A percentile compares a stretch with the other conserved stretches of the same genome.
Conservation (phyloP, 257 asterid genomes). For the Solanum ossicruentum region DNA sequence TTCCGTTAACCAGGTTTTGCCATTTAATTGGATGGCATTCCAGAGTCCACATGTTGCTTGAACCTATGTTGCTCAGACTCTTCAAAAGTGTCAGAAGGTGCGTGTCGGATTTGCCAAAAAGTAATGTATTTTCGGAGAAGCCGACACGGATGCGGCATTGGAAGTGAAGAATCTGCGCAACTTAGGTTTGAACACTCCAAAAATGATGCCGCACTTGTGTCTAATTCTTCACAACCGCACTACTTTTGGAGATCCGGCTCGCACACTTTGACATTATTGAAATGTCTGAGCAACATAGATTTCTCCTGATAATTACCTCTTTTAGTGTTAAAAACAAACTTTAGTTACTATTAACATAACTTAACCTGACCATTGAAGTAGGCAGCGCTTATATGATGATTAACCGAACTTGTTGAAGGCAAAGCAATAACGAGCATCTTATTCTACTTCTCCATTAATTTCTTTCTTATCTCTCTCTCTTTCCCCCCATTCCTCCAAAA, state of each 20-base stretch:
- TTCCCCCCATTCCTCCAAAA: conserved; percentile 1
- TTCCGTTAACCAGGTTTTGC: background rate
- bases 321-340: background rate
- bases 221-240: background rate
- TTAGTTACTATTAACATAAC: background rate
- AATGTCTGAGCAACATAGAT: background rate
- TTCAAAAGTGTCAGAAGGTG: too few relatives aligned
- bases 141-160: too few relatives aligned
- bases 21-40: background rate
- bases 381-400: background rate
- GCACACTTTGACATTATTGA: background rate
- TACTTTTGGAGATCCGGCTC: background rate
- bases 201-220: background rate
- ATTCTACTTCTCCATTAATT: background rate
- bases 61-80: background rate
- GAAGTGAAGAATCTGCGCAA: too few relatives aligned
- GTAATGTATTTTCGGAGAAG: too few relatives aligned
- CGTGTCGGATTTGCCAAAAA: too few relatives aligned
- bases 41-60: background rate
- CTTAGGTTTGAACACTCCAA: background rate
- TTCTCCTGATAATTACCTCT: background rate
- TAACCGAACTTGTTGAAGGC: background rate
- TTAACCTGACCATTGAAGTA: background rate
- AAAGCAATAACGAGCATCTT: background rate
- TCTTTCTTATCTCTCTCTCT: background rate